Percentiles rank a stretch among this genome's conserved stretches.
Evolutionary conservation across 257 asterid species (phyloP).

Genomic region (Gardenia jasminoides): DNA sequence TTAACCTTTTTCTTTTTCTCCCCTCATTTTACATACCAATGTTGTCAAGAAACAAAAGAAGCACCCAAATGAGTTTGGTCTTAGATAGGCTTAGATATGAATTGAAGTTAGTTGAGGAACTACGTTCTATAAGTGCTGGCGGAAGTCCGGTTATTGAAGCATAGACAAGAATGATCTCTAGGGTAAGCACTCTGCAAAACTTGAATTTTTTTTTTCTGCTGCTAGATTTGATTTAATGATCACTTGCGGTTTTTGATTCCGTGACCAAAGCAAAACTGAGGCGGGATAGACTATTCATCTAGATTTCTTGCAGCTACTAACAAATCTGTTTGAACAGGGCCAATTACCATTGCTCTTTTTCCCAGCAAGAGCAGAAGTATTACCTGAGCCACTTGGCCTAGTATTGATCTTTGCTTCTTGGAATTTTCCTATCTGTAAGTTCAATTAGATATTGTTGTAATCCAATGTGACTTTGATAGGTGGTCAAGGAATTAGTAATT

Average conservation of each 20-base stretch:
- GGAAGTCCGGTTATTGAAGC: not conserved
- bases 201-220: not conserved
- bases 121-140: not conserved
- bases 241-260: not conserved
- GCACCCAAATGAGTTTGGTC: not conserved
- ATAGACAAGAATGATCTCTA: not conserved
- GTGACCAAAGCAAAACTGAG: too few species aligned
- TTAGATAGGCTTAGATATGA: not conserved
- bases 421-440: constrained; percentile 91
- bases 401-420: constrained; percentile 80
- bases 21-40: not conserved
- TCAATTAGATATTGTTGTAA: not conserved
- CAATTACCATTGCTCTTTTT: constrained; percentile 55
- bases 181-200: not conserved
- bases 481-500: not conserved
- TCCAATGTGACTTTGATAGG: not conserved
- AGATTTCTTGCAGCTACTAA: constrained; percentile 14
- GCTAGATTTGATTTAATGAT: not conserved
- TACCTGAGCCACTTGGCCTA: constrained; percentile 88
- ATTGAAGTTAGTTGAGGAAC: not conserved
- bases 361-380: constrained; percentile 66
- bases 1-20: not conserved
- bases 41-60: not conserved
- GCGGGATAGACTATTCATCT: not conserved
- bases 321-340: constrained; percentile 42